Percentiles rank a stretch among this genome's conserved stretches.
Evolutionary conservation across 345 rosid species (phyloP).

Genomic region (Citrus inodora): DNA sequence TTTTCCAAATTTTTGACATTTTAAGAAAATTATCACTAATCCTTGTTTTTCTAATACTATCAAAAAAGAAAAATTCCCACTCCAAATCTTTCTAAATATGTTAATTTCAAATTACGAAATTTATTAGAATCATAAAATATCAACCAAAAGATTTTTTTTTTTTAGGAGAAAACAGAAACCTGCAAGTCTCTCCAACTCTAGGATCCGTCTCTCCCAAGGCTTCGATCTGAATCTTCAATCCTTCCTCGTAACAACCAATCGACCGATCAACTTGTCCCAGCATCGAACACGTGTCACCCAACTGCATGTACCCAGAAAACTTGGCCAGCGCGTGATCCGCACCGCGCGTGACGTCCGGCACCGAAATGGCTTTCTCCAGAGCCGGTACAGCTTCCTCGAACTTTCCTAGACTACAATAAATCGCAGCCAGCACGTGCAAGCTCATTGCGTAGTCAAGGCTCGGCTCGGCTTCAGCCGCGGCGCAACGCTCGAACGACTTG

Average conservation of each 20-base stretch:
- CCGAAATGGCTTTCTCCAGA: constrained; percentile 74
- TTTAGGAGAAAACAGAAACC: constrained; percentile 34
- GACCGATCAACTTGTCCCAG: constrained; percentile 91
- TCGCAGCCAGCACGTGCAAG: constrained; percentile 91
- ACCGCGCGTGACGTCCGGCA: constrained; percentile 69
- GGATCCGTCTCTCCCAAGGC: constrained; percentile 93
- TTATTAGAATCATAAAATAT: background rate
- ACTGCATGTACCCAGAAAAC: constrained; percentile 94
- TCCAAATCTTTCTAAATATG: background rate
- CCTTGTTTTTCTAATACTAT: background rate
- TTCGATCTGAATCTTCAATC: constrained; percentile 93
- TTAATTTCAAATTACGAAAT: background rate
- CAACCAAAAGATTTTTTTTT: background rate
- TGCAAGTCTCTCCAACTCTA: constrained; percentile 98
- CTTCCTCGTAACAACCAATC: constrained; percentile 77
- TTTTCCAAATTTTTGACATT: background rate
- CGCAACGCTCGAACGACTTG: constrained; percentile 82
- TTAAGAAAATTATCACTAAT: background rate
- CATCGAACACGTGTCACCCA: constrained; percentile 95
- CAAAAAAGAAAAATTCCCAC: background rate
- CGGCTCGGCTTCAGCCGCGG: constrained; percentile 65
- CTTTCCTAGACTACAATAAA: constrained; percentile 88
- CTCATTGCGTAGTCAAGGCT: constrained; percentile 95
- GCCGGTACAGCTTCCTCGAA: constrained; percentile 92
- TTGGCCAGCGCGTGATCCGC: constrained; percentile 90